Base-by-base conservation (phyloP, 78 protist species). In the Chrysochromulina tobinii region DNA sequence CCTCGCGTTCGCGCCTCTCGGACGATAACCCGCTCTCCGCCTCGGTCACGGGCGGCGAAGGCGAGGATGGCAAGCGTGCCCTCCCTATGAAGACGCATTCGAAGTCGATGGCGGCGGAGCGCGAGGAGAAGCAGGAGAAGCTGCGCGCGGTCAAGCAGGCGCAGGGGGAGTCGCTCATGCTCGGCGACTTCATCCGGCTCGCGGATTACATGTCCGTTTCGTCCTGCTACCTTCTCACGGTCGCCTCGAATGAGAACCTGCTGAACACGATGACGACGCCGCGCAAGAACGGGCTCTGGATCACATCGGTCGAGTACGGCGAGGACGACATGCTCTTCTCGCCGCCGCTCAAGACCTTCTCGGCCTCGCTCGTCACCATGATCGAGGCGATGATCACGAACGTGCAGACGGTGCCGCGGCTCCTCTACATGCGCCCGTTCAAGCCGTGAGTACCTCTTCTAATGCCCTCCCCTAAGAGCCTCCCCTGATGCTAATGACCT, bases 131-230 rank as follows among this genome's bases (percentile, higher is more conserved):
- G 72, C 83, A 25, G 3, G 93, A 1, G 23, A 6, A 83, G 66
- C 51, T 90, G 87, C 38, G 64, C 11, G 91, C 75, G 59, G 27
- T 93, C 11, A 57, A 58, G 50, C 73, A 27, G 21, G 92, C 92
- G 48, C 20, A 9, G 53, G 88, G 25, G 6, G 94, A 93, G 90
- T 25, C 90, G 6, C 27, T 51, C 57, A 57, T 89, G 73, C 73
- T 67, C 73, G 73, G 73, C 25, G 73, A 8, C 11, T 67, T 94
- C 64, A 88, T 94, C 61, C 93, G 92, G 12, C 94, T 94, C 1
- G 92, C 72, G 3, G 95, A 94, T 69, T 91, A 94, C 94, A 91
- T 94, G 85, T 68, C 73, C 18, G 93, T 86, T 38, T 93, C 92
- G 55, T 51, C 21, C 51, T 57, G 92, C 85, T 77, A 23, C 48